These are phyloP conservation scores for Verticillium albo-atrum DNA, from an alignment of 2,329 filamentous ascomycete species.

Conservation along the genomic window DNA sequence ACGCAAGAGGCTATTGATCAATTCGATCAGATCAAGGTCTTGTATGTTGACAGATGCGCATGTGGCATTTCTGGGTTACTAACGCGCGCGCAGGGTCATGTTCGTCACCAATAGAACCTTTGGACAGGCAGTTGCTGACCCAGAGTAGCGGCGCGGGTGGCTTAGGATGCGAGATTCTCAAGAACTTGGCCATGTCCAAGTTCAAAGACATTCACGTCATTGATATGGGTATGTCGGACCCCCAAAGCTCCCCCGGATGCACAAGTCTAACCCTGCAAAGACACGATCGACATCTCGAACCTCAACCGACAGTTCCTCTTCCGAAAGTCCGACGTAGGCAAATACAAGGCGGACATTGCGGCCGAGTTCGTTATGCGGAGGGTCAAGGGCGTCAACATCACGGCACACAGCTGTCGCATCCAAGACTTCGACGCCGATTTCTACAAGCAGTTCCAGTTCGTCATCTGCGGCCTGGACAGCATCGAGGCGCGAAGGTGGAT, in stretches of 20 bases:
- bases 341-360: slow-evolving; percentile 88
- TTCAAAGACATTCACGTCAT: slow-evolving; percentile 98
- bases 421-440: slow-evolving; percentile 96
- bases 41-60: slow-evolving; percentile 47
- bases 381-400: slow-evolving; percentile 88
- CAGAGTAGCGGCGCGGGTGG: slow-evolving; percentile 77
- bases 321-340: slow-evolving; percentile 84
- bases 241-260: not conserved
- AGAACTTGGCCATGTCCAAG: slow-evolving; percentile 89
- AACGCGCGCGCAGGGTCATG: slow-evolving; percentile 41
- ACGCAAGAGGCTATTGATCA: slow-evolving; percentile 48
- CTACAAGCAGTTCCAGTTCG: slow-evolving; percentile 93
- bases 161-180: slow-evolving; percentile 92
- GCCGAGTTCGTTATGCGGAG: slow-evolving; percentile 86
- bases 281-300: slow-evolving; percentile 98
- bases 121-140: not conserved
- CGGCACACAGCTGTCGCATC: slow-evolving; percentile 88
- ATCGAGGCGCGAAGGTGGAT: slow-evolving; percentile 99
- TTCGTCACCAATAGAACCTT: slow-evolving; percentile 25
- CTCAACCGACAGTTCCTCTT: slow-evolving; percentile 97
- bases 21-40: slow-evolving; percentile 68
- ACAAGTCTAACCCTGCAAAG: slow-evolving; percentile 33
- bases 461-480: slow-evolving; percentile 93
- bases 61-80: slow-evolving; percentile 2
- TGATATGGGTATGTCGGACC: slow-evolving; percentile 74